Evolutionary conservation across 2,329 filamentous ascomycete species (phyloP).

Genomic region (Cryphonectria nitschkei): DNA sequence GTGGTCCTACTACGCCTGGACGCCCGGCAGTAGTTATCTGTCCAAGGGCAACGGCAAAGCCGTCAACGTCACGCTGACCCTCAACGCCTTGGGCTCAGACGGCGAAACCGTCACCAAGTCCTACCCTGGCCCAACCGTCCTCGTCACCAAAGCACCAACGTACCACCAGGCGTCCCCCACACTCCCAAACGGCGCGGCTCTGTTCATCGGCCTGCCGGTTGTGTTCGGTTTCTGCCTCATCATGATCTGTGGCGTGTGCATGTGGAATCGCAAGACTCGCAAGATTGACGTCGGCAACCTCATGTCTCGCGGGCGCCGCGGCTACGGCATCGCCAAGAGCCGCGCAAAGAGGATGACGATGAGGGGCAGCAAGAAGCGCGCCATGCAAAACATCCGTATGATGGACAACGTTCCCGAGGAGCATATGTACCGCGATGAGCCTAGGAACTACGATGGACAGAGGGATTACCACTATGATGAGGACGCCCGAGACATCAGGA

Average conservation of each 20-base stretch:
- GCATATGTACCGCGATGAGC: conserved; percentile 32
- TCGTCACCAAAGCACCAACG: conserved; percentile 43
- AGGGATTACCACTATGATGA: conserved; percentile 36
- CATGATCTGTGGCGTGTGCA: conserved; percentile 56
- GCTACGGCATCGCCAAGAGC: conserved; percentile 47
- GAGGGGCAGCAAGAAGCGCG: conserved; percentile 37
- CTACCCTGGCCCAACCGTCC: conserved; percentile 44
- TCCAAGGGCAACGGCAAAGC: conserved; percentile 35
- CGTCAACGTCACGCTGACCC: conserved; percentile 54
- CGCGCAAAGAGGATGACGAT: conserved; percentile 40
- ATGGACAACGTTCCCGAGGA: conserved; percentile 41
- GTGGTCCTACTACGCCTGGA: conserved; percentile 54
- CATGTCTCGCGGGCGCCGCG: conserved; percentile 48
- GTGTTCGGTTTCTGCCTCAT: conserved; percentile 52
- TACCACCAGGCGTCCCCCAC: conserved; percentile 39
- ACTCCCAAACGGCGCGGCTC: conserved; percentile 43
- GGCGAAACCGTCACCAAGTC: conserved; percentile 31
- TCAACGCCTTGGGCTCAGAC: conserved; percentile 44
- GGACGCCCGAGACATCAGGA: conserved; percentile 33
- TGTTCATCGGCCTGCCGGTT: conserved; percentile 58
- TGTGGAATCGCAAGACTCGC: conserved; percentile 59
- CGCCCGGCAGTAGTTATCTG: conserved; percentile 45
- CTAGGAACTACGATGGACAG: conserved; percentile 28
- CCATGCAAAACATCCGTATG: conserved; percentile 48
- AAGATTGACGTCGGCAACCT: conserved; percentile 55